Base-by-base conservation (phyloP, 2,329 filamentous ascomycete species). In the Macrophomina phaseolina region DNA sequence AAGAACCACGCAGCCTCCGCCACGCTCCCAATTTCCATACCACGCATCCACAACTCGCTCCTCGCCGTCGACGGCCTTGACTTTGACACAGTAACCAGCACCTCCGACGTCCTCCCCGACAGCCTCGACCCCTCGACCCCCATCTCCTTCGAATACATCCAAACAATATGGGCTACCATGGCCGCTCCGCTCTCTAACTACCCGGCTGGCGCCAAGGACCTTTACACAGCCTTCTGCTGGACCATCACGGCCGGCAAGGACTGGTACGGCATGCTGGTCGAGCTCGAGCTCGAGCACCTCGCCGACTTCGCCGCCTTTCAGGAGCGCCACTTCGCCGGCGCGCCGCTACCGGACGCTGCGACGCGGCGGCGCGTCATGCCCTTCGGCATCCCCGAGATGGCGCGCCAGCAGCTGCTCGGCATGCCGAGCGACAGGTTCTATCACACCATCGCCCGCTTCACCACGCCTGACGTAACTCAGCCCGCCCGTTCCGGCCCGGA, bases 241-340 rank as follows among this genome's bases (percentile, higher is more conserved):
- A 69, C 67, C 9, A 34, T 70, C 28, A 64, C 67, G 3, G 65
- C 68, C 34, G 67, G 67, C n/a, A 67, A 69, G 45, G 67, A 68
- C 58, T 70, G 67, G 65, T 69, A 70, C 42, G 68, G 67, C 34
- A 64, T 64, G 64, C 38, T 66, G 18, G 34, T 68, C n/a, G 64
- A 55, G 32, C 48, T 67, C 40, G 42, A 40, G 4, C 16, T 61
- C 7, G 45, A 36, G 16, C 66, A 69, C 23, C 42, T 65, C 16
- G 66, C 66, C 9, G 68, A 67, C 42, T 69, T 68, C 56, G 40
- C 45, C 6, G 52, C 51, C 36, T 68, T 45, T 28, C 56, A 61
- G 56, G 12, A 18, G 5, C 18, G 4, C 3, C 14, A 61, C 28
- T 61, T 61, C 23, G 23, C 23, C 23, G 12, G 7, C n/a, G 16